Conservation (phyloP, 768 basidiomycete species). For the Pilatotrama ljubarskyi region DNA sequence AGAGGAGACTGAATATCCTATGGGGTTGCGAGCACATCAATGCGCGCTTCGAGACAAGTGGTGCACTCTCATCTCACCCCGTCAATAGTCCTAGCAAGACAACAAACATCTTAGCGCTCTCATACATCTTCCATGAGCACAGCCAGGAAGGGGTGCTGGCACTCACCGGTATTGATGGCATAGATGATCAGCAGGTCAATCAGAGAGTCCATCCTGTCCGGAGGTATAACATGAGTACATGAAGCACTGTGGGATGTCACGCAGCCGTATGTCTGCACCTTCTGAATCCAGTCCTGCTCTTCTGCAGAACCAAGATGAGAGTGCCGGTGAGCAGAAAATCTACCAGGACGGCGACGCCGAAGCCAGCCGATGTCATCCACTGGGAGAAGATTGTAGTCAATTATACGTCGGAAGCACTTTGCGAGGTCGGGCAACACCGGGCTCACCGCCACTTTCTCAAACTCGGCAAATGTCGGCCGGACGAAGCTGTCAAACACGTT, state of each 20-base stretch:
- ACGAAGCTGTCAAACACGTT: too few relatives aligned
- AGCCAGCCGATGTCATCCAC: not conserved
- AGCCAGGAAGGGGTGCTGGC: too few relatives aligned
- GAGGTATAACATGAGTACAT: too few relatives aligned
- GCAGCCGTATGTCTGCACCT: too few relatives aligned
- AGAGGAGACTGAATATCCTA: not conserved
- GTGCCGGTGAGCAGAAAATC: constrained; percentile 11
- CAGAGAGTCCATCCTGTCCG: not conserved
- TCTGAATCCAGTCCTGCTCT: not conserved
- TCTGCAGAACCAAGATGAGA: not conserved
- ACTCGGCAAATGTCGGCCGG: not conserved
- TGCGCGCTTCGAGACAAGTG: too few relatives aligned
- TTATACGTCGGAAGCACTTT: too few relatives aligned
- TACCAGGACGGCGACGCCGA: not conserved
- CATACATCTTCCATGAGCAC: too few relatives aligned
- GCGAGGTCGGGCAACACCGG: too few relatives aligned
- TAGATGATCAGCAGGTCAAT: constrained; percentile 5
- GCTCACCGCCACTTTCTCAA: not conserved
- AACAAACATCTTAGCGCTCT: not conserved
- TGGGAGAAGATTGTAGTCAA: too few relatives aligned
- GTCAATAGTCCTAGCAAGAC: not conserved
- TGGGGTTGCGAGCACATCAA: not conserved
- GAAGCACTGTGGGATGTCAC: too few relatives aligned
- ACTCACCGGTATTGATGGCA: constrained; percentile 12
- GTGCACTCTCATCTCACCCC: too few relatives aligned